Conservation (phyloP, 768 basidiomycete genomes). For the Gautieria morchelliformis region DNA sequence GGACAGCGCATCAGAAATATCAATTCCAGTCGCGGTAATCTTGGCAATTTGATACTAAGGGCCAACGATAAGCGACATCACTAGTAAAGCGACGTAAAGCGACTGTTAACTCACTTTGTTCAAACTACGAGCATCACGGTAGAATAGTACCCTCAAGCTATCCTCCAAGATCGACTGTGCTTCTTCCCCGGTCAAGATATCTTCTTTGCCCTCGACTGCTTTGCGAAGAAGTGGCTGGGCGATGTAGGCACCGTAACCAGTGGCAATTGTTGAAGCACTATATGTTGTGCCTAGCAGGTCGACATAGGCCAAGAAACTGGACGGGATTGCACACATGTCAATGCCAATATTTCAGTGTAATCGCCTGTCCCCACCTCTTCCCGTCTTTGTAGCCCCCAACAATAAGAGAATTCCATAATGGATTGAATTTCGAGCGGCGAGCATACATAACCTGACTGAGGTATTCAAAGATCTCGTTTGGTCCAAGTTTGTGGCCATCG, state of each 20-base stretch:
- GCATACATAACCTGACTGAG: constrained; percentile 86
- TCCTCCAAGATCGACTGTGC: constrained; percentile 72
- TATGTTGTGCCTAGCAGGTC: constrained; percentile 97
- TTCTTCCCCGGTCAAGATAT: constrained; percentile 65
- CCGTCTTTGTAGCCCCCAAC: constrained; percentile 89
- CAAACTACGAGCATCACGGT: constrained; percentile 90
- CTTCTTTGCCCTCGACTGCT: constrained; percentile 77
- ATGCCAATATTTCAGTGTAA: background rate
- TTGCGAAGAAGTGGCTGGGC: constrained; percentile 88
- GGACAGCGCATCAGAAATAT: constrained; percentile 68
- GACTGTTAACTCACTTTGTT: constrained; percentile 65
- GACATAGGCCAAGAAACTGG: constrained; percentile 86
- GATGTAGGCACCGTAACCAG: constrained; percentile 88
- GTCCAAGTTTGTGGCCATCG: constrained; percentile 79
- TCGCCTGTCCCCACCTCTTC: constrained; percentile 44
- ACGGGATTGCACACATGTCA: background rate
- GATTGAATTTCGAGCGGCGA: constrained; percentile 80
- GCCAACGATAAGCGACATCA: background rate
- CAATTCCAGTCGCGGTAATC: constrained; percentile 65
- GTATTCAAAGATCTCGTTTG: constrained; percentile 88
- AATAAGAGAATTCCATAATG: constrained; percentile 89
- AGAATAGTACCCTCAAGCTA: constrained; percentile 89
- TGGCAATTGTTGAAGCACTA: constrained; percentile 84
- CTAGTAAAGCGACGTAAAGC: background rate
- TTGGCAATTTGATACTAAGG: constrained; percentile 90